Base-by-base conservation (phyloP, 768 basidiomycete genomes). In the Podaxis sp. region DNA sequence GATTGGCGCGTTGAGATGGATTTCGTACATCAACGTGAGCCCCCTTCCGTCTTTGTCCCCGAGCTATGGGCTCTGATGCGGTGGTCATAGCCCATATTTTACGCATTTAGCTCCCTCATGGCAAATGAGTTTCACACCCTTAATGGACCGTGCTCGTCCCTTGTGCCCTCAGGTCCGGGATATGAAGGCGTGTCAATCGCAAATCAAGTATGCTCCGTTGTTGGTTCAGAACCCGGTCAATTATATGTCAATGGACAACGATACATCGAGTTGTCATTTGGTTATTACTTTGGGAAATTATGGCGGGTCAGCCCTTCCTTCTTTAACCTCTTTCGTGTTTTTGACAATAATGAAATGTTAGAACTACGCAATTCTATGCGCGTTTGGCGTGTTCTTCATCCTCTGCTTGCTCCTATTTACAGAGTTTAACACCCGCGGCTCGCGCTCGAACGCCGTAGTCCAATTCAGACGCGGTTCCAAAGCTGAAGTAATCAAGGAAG, bases 91-190 rank as follows among this genome's bases (percentile, higher is more conserved):
- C 81, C 93, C 58, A 64, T 92, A 40, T 82, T 77, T 2, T 94
- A 87, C 69, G 88, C 84, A 0, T 95, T 95, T 71, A 90, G 93
- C 64, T 79, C 82, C 0, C 72, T 95, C 46, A 79, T 96, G 71
- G 79, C 84, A 22, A 96, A 95, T 74, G 93, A 96, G 72, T 95
- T 95, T 75, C 85, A 83, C 66, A 87, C 84, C 0, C 74, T 90
- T 6, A 73, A 89, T 22, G 91, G 88, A 50, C 69, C 75, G 13
- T 89, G 88, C 68, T 76, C 87, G 26, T 72, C 77, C 44, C 75
- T 90, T 13, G 84, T 87, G 0, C 87, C 90, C 3, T 79, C 76
- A 2, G 89, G 89, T 0, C 75, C 87, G 0, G 84, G 84, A 0
- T 91, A 91, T 65, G 83, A 83, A 65, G 76, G 76, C 20, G 71